Conservation (phyloP, 2,329 filamentous ascomycete species). For the Cryoendolithus antarcticus region DNA sequence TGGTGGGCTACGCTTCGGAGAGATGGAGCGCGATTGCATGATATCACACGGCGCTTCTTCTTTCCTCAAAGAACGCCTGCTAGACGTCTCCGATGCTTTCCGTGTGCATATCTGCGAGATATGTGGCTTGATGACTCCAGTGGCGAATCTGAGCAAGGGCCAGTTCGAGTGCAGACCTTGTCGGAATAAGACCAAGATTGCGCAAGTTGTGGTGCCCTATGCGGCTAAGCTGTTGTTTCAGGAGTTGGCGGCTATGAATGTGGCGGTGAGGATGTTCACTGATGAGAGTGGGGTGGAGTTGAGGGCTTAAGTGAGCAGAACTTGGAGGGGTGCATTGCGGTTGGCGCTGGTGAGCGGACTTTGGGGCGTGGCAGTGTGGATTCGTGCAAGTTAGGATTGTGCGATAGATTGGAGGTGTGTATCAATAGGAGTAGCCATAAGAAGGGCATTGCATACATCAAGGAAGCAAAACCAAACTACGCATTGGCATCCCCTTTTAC, state of each 20-base stretch:
- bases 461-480: too few relatives aligned
- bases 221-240: constrained; percentile 97
- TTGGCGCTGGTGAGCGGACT: too few relatives aligned
- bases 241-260: constrained; percentile 96
- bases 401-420: too few relatives aligned
- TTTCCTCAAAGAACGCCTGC: constrained; percentile 93
- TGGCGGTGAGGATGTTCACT: constrained; percentile 96
- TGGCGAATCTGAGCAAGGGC: constrained; percentile 93
- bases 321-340: too few relatives aligned
- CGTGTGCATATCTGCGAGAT: constrained; percentile 97
- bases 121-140: constrained; percentile 95
- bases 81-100: constrained; percentile 96
- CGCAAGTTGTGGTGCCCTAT: constrained; percentile 94
- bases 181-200: constrained; percentile 98
- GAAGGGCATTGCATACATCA: too few relatives aligned
- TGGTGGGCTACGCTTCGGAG: constrained; percentile 96
- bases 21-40: constrained; percentile 99
- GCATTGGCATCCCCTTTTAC: too few relatives aligned
- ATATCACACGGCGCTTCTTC: constrained; percentile 97
- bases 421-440: too few relatives aligned
- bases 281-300: constrained; percentile 21
- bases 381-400: too few relatives aligned
- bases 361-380: too few relatives aligned
- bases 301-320: too few relatives aligned
- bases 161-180: constrained; percentile 94